Conservation (phyloP, 306 rosid species). For the Quercus robur region DNA sequence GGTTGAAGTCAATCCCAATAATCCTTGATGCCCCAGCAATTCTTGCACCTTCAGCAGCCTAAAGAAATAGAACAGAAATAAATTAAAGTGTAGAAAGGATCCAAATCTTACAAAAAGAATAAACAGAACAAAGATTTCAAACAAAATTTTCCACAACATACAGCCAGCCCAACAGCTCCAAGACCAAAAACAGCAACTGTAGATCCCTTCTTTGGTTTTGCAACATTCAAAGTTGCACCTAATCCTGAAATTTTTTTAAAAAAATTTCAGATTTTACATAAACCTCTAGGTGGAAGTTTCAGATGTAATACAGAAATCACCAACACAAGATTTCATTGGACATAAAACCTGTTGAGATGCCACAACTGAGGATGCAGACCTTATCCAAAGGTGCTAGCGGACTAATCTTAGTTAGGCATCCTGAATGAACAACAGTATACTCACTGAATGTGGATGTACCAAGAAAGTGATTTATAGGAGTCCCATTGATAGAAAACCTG, state of each 20-base stretch:
- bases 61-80: not conserved
- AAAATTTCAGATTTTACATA: not conserved
- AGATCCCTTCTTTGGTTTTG: conserved; percentile 38
- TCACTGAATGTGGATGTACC: conserved; percentile 48
- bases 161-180: conserved; percentile 41
- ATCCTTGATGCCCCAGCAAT: conserved; percentile 34
- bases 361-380: conserved; percentile 44
- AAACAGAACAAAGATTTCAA: not conserved
- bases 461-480: conserved; percentile 36
- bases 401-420: conserved; percentile 42
- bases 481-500: conserved; percentile 40
- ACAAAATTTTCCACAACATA: not conserved
- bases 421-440: conserved; percentile 39
- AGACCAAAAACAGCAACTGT: conserved; percentile 35
- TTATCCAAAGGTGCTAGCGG: conserved; percentile 39
- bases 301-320: not conserved
- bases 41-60: conserved; percentile 55
- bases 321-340: not conserved
- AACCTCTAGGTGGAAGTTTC: not conserved
- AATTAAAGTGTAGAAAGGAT: not conserved
- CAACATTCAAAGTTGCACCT: conserved; percentile 37
- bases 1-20: conserved; percentile 38
- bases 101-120: not conserved
- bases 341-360: conserved; percentile 35
- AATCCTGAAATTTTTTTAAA: conserved; percentile 15